A percentile compares a stretch with the other conserved stretches of the same genome.
These are phyloP conservation scores for Mrakiaceae sp. DNA, from an alignment of 1,284 basidiomycete species.

Conservation along the genomic window DNA sequence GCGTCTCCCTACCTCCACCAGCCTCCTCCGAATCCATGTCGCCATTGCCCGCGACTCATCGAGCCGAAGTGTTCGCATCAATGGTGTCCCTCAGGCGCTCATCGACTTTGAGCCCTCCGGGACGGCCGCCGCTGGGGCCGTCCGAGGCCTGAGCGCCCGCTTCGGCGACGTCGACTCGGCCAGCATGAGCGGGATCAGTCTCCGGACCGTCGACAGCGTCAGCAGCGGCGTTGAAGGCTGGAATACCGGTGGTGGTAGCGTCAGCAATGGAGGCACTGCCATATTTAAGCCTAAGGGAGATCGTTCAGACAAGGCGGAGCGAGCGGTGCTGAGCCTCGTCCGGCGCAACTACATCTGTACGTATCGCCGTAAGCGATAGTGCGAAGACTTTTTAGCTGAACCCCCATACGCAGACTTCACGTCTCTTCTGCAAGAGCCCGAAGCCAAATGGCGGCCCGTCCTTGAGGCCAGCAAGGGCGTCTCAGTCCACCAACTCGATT, in stretches of 20 bases:
- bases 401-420: conserved; percentile 54
- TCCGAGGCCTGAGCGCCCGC: conserved; percentile 17
- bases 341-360: conserved; percentile 81
- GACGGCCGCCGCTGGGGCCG: conserved; percentile 17
- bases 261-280: no score
- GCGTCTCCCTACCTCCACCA: conserved; percentile 55
- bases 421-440: conserved; percentile 90
- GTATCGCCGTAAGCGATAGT: conserved; percentile 8
- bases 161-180: conserved; percentile 24
- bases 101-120: conserved; percentile 26
- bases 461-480: conserved; percentile 71
- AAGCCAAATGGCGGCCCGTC: conserved; percentile 85
- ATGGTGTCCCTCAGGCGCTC: conserved; percentile 64
- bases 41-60: conserved; percentile 51
- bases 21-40: conserved; percentile 64
- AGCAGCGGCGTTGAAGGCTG: conserved; percentile 38
- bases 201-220: conserved; percentile 19
- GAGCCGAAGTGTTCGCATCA: conserved; percentile 52
- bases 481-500: conserved; percentile 88
- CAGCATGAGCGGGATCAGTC: conserved; percentile 28
- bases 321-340: conserved; percentile 71
- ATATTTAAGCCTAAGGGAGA: conserved; percentile 35
- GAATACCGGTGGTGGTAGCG: conserved; percentile 24
- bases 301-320: conserved; percentile 43
- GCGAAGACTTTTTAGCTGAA: no score